Evolutionary conservation across 352 stramenopile species (phyloP), one percentile per base, ranked within the genome.

Genomic region (Phytopythium mirpurense): DNA sequence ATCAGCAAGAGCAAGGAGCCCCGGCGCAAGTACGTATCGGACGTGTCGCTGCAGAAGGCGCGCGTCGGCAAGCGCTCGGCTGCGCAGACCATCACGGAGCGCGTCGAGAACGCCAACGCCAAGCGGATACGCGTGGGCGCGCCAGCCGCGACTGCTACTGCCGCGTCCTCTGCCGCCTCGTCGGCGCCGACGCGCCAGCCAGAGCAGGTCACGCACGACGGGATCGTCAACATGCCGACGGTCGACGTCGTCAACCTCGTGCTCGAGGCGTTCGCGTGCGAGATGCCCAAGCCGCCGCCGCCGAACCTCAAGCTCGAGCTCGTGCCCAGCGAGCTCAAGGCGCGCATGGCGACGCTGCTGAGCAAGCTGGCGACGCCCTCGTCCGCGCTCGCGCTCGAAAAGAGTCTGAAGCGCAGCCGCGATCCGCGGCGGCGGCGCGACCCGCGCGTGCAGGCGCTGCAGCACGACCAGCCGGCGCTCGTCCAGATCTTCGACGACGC

Each of bases 1-100:
- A 82, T 89, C 61, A 88, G 67, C 57, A 93, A 90, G 56, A 88
- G 74, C 63, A 90, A 90, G 53, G 75, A 87, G 43, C 77, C 80
- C 32, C 70, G 82, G 5, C 71, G 82, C 32, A 80, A 81, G 46
- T 92, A 92, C 59, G 80, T 87, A 10, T 81, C 74, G 16, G 83
- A 89, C 44, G 76, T 78, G 2, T 86, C 79, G 24, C 56, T 93
- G 45, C 72, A 75, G 12, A 69, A 70, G 55, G 72, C 79, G 43
- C 74, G 79, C 43, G 78, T 90, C 40, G 72, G 77, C 23, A 90
- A 88, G 56, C 77, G 79, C 26, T 82, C 68, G 42, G 74, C 77
- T 24, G 70, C 73, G n/a, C 74, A 81, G 52, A 71, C 67, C 3
- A 81, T 81, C 40, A 70, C 74, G 26, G 78, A 88, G 49, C 63